phyloP scores from a whole-genome alignment of 108 stramenopile genomes.

The Nannochloropsis granulata region DNA sequence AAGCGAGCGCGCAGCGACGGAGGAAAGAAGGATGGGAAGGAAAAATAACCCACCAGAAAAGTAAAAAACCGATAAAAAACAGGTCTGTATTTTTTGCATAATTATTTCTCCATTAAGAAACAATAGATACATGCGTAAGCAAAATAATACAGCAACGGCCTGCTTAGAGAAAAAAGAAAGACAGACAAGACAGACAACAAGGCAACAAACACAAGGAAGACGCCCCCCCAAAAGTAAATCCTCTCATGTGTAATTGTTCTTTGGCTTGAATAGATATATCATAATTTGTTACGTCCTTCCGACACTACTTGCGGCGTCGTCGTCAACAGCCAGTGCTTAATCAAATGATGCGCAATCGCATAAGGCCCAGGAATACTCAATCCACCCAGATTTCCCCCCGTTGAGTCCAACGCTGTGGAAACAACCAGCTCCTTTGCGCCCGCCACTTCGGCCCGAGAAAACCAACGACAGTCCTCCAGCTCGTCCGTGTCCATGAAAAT shows the following conservation, averaged over 20 bases:
- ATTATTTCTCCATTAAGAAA: no score
- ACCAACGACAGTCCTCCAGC: slow-evolving; percentile 1
- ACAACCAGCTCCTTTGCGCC: not conserved
- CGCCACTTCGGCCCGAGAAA: slow-evolving; percentile 1
- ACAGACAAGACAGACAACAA: not conserved
- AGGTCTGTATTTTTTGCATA: not conserved
- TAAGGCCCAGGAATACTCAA: not conserved
- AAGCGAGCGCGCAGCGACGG: no score
- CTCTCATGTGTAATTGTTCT: not conserved
- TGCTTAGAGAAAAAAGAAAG: not conserved
- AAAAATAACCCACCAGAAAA: not conserved
- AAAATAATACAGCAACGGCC: no score
- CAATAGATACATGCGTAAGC: no score
- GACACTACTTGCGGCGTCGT: not conserved
- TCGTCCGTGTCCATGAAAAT: slow-evolving; percentile 2
- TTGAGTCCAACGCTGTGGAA: not conserved
- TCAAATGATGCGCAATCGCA: not conserved
- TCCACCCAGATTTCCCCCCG: not conserved
- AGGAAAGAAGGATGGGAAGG: no score
- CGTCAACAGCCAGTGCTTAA: not conserved
- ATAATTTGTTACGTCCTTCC: not conserved
- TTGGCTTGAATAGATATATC: not conserved
- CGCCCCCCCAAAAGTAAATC: not conserved
- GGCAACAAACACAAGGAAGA: not conserved
- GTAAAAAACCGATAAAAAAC: not conserved